Percentiles rank a stretch among this genome's conserved stretches.
Evolutionary conservation across 768 basidiomycete genomes (phyloP).

Genomic region (Lactarius tabidus): DNA sequence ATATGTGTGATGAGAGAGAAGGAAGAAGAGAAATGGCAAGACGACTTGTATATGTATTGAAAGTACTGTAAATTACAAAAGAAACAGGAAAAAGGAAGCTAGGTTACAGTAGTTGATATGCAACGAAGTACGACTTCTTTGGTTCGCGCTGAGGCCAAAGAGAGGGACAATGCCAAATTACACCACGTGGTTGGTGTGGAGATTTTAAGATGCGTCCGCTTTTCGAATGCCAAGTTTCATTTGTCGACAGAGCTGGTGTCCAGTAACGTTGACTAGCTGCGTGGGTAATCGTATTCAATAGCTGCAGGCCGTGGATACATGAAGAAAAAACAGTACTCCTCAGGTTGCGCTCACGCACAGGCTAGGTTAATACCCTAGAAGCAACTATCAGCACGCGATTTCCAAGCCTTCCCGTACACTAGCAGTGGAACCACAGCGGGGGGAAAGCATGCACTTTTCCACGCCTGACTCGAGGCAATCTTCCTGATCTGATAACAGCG

Average conservation of each 20-base stretch:
- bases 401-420: not conserved
- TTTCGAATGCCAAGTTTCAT: no score
- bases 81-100: not conserved
- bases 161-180: not conserved
- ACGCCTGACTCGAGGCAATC: conserved; percentile 75
- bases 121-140: not conserved
- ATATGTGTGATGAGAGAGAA: not conserved
- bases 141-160: not conserved
- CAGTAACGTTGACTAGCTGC: no score
- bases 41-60: not conserved
- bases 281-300: no score
- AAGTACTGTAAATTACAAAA: not conserved
- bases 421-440: not conserved
- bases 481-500: conserved; percentile 45
- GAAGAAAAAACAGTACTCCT: no score
- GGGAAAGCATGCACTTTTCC: conserved; percentile 50
- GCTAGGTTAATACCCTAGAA: conserved; percentile 70
- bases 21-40: not conserved
- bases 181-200: no score
- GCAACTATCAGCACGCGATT: conserved; percentile 8
- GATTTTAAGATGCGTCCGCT: no score
- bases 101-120: not conserved
- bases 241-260: no score
- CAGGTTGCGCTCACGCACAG: conserved; percentile 58
- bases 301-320: no score